Evolutionary conservation across 1,284 basidiomycete species (phyloP), one percentile per base, ranked within the genome.

Genomic region (Cryptococcus sp.): DNA sequence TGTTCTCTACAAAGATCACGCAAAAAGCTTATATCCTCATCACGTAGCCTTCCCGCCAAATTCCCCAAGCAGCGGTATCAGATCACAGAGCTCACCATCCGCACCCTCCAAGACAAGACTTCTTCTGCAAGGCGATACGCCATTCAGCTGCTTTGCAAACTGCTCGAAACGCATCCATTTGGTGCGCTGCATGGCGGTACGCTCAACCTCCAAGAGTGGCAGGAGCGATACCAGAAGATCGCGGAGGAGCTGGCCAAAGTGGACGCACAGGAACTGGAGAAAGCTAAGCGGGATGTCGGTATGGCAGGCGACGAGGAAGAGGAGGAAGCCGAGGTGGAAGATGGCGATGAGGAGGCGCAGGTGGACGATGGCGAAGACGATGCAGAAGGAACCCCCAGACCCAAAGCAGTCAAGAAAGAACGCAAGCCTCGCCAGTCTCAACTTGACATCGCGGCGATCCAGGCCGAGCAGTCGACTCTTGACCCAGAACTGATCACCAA

Each of bases 161-260:
- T 99, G 23, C 81, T 99, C 45, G 70, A 85, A 60, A 97, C 93
- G 0, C 95, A 99, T 80, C 94, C 95, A 1, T 98, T 91, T 73
- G 89, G 89, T 0, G 72, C 86, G 10, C 84, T 90, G 76, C 88
- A 96, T 68, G 94, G 93, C 0, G 94, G 93, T 0, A 85, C 86
- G 47, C 81, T 99, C 51, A 85, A 87, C 49, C 79, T 87, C 4
- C 81, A 82, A 0, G 86, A 89, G 57, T 98, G 91, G 88, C 83
- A 90, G 72, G 82, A 82, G 52, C 81, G 87, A 49, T 92, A 91
- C 72, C 79, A 81, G 7, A 75, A 73, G 46, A 75, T 86, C 27
- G 71, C 72, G 25, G 80, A 84, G 41, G 83, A 87, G 64, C 81
- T 89, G 40, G 84, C 84, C 51, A 82, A 79, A 56, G 67, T 84